Percentiles rank a stretch among this genome's conserved stretches.
These are phyloP conservation scores for Trametes polyzona DNA, from an alignment of 1,284 basidiomycete genomes.

Conservation along the genomic window DNA sequence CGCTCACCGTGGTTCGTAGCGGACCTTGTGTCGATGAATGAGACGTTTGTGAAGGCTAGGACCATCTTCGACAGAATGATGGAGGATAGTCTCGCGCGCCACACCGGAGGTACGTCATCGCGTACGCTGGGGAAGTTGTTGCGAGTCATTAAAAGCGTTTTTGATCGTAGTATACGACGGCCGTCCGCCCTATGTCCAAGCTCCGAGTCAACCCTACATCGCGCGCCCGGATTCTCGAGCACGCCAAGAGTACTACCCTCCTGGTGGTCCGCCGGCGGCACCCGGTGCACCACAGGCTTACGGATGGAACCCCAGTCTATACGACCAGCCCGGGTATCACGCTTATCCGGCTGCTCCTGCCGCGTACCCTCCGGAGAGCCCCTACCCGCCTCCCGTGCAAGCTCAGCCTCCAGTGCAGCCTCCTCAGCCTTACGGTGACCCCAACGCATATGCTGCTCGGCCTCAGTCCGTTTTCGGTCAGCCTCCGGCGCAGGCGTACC, in stretches of 20 bases:
- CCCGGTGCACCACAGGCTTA: constrained; percentile 43
- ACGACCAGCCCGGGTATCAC: constrained; percentile 53
- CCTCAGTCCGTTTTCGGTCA: constrained; percentile 29
- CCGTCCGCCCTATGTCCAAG: constrained; percentile 32
- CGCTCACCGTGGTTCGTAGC: constrained; percentile 46
- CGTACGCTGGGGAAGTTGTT: too few species aligned
- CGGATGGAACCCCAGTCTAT: constrained; percentile 44
- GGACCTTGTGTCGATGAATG: constrained; percentile 89
- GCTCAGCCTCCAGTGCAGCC: constrained; percentile 19
- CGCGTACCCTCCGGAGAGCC: constrained; percentile 38
- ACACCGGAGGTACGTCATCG: constrained; percentile 63
- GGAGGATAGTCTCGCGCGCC: constrained; percentile 84
- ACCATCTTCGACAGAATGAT: constrained; percentile 89
- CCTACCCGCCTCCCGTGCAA: constrained; percentile 22
- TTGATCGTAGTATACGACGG: constrained; percentile 34
- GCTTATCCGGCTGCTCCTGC: constrained; percentile 40
- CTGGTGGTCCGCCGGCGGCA: constrained; percentile 34
- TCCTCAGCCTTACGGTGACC: constrained; percentile 38
- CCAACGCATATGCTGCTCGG: constrained; percentile 42
- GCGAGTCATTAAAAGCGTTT: too few species aligned
- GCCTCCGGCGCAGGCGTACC: constrained; percentile 25
- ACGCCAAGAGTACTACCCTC: constrained; percentile 27
- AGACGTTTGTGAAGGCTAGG: constrained; percentile 83
- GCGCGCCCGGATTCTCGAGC: constrained; percentile 34
- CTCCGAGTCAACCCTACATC: constrained; percentile 31